These are phyloP conservation scores for Ustilago bromivora DNA, from an alignment of 1,284 basidiomycete genomes.

Conservation along the genomic window DNA sequence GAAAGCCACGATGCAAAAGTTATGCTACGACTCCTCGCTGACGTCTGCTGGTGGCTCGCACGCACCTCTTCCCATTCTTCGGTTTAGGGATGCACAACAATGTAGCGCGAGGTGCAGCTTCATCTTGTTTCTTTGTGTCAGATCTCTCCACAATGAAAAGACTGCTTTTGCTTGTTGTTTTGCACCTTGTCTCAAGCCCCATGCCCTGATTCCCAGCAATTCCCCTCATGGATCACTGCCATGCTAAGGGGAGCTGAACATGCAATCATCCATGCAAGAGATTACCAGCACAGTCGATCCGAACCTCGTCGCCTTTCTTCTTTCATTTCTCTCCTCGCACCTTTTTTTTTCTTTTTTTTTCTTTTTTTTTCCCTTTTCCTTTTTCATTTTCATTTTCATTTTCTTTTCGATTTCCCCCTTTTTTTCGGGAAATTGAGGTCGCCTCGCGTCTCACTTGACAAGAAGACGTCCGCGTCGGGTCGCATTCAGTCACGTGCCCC, in stretches of 20 bases:
- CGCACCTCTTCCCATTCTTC: background rate
- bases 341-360: conserved; percentile 1
- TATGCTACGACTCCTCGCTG: conserved; percentile 9
- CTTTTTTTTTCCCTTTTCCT: conserved; percentile 4
- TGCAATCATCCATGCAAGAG: background rate
- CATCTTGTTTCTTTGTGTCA: background rate
- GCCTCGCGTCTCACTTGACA: background rate
- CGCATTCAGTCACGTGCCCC: conserved; percentile 12
- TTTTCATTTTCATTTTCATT: conserved; percentile 4
- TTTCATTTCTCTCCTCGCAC: conserved; percentile 4
- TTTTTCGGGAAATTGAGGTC: conserved; percentile 1
- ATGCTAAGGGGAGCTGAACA: background rate
- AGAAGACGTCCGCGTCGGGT: conserved; percentile 1
- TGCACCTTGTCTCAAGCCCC: background rate
- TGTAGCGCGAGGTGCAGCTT: background rate
- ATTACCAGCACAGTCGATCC: background rate
- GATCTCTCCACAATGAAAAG: background rate
- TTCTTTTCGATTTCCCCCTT: background rate
- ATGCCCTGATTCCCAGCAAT: background rate
- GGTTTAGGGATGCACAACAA: conserved; percentile 1
- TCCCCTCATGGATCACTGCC: background rate
- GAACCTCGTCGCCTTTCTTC: background rate
- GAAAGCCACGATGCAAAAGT: background rate
- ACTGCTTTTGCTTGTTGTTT: background rate
- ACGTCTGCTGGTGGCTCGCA: background rate